Evolutionary conservation across 805 yeast genomes (phyloP).

Genomic region (Komagataella kurtzmanii): DNA sequence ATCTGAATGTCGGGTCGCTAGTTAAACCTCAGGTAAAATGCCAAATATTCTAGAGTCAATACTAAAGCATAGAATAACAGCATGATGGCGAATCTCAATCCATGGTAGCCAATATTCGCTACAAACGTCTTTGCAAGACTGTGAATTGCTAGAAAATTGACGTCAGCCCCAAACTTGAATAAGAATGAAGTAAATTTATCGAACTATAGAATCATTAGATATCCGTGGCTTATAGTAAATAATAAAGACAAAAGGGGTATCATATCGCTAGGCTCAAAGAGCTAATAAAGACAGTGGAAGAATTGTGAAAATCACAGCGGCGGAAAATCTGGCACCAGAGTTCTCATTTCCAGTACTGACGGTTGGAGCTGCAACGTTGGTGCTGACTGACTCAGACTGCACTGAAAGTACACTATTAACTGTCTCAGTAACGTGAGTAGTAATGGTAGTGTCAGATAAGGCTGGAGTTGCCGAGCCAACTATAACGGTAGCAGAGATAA

Average conservation of each 20-base stretch:
- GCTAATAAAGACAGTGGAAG: background rate
- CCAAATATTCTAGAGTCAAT: too few relatives aligned
- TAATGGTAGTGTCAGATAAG: background rate
- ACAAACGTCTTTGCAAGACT: too few relatives aligned
- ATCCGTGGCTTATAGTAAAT: background rate
- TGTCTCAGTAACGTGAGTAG: background rate
- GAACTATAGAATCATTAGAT: background rate
- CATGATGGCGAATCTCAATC: too few relatives aligned
- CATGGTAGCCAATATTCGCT: too few relatives aligned
- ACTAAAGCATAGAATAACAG: too few relatives aligned
- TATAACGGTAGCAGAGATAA: background rate
- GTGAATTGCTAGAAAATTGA: too few relatives aligned
- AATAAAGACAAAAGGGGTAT: background rate
- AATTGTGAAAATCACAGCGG: background rate
- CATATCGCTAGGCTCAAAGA: background rate
- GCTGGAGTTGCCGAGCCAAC: background rate
- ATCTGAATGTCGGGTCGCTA: too few relatives aligned
- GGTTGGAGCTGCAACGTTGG: background rate
- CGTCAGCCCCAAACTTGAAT: too few relatives aligned
- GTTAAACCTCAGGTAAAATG: too few relatives aligned
- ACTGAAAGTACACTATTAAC: background rate
- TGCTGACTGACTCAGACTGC: background rate
- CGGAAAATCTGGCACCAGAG: background rate
- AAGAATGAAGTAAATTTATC: background rate
- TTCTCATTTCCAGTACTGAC: background rate